These are phyloP conservation scores for Asterophora parasitica DNA, from an alignment of 768 basidiomycete species.

Conservation along the genomic window DNA sequence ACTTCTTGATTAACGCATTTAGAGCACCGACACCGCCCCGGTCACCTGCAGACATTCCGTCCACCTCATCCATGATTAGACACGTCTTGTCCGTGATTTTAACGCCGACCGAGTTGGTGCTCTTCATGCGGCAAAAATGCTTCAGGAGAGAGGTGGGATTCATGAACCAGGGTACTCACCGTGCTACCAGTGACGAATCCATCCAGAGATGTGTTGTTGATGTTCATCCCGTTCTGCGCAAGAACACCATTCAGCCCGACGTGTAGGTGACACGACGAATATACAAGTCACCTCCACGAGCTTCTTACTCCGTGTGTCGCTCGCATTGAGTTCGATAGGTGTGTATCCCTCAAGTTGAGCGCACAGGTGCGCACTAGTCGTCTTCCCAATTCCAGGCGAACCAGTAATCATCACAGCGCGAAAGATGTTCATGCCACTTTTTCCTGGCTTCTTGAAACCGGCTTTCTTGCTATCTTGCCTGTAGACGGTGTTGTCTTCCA, in stretches of 20 bases:
- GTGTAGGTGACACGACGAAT: neutral
- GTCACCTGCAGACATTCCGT: conserved; percentile 98
- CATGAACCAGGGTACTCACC: conserved; percentile 27
- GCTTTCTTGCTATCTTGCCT: conserved; percentile 74
- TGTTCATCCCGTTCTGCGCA: conserved; percentile 77
- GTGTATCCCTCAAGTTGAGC: conserved; percentile 89
- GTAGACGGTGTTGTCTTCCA: neutral
- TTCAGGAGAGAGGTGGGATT: neutral
- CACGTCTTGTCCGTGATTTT: conserved; percentile 75
- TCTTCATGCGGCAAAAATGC: conserved; percentile 26
- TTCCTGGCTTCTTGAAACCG: conserved; percentile 92
- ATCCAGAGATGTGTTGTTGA: conserved; percentile 85
- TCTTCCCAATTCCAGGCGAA: conserved; percentile 96
- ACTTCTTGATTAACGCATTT: conserved; percentile 89
- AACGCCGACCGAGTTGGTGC: conserved; percentile 65
- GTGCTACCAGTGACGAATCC: conserved; percentile 67
- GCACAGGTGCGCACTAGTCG: conserved; percentile 90
- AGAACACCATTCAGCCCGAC: neutral
- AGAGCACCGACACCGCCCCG: conserved; percentile 94
- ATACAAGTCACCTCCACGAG: conserved; percentile 72
- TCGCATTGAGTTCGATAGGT: conserved; percentile 94
- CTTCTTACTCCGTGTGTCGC: conserved; percentile 94
- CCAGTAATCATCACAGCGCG: conserved; percentile 90
- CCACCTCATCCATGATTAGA: conserved; percentile 99
- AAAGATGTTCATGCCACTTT: conserved; percentile 80